Evolutionary conservation across 768 basidiomycete genomes (phyloP), one percentile per base, ranked within the genome.

Genomic region (Mycena galopus): DNA sequence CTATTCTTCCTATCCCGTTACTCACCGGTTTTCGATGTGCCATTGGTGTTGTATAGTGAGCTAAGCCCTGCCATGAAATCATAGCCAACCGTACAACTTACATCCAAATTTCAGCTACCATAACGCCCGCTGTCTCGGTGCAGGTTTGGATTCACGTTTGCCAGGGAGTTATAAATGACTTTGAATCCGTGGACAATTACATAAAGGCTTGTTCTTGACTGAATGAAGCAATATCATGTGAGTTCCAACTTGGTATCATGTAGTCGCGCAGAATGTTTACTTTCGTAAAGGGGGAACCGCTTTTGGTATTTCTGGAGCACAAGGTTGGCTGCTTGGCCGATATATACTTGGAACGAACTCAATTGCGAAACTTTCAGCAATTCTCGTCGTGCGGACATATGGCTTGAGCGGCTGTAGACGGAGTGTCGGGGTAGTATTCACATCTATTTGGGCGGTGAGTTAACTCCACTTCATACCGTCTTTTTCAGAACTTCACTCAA

Each of bases 1-100:
- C 68, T 69, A n/a, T 69, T 47, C 30, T 29, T 69, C 25, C 27
- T 63, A 33, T 53, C 68, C 11, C 68, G 68, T 4, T 69, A 69
- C 27, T 56, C 68, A 6, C 30, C 68, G 12, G 14, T 51, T n/a
- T 63, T 69, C 30, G 68, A 69, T 30, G 68, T 63, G 12, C 68
- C 68, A 25, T 27, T 69, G 2, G 58, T 69, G 32, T 17, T 69
- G 10, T 69, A 69, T 32, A 63, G 68, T 69, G 25, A 32, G 68
- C 16, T 62, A 27, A 7, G 6, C 33, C 56, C 2, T 51, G n/a
- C 37, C 37, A 44, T 16, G 5, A 19, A 23, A 19, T 53, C 25
- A 5, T 14, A n/a, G 30, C 17, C 30, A 6, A 35, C 17, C 8
- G 21, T 9, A 6, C 6, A 8, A 9, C 6, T n/a, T n/a, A n/a